These are phyloP conservation scores for Pythium scleroteichum DNA, from an alignment of 352 stramenopile species.

Conservation along the genomic window DNA sequence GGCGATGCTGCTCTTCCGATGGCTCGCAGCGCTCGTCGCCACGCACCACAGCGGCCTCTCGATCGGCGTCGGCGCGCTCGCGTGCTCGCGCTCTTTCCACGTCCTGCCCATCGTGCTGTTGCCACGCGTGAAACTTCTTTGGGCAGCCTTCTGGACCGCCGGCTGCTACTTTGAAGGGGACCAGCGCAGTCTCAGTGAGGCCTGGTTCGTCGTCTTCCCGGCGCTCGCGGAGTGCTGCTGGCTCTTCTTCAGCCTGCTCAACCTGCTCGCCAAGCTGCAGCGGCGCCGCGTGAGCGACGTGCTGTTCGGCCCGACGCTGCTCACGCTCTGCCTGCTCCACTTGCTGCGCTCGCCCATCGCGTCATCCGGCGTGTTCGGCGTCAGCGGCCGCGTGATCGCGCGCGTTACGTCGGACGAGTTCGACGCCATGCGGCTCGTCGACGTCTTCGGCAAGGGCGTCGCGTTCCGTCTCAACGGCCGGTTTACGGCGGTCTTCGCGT, in stretches of 20 bases:
- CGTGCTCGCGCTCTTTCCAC: conserved; percentile 40
- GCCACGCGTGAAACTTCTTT: conserved; percentile 38
- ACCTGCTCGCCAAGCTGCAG: conserved; percentile 29
- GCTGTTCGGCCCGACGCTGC: conserved; percentile 37
- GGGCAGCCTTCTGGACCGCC: conserved; percentile 43
- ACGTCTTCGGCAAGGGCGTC: conserved; percentile 29
- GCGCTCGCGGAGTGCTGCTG: conserved; percentile 32
- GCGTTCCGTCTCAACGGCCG: conserved; percentile 34
- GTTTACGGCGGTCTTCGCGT: conserved; percentile 23
- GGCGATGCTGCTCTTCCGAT: conserved; percentile 37
- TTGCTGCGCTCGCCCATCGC: conserved; percentile 28
- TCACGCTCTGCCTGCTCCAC: conserved; percentile 30
- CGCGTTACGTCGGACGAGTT: conserved; percentile 31
- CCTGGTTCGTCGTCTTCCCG: conserved; percentile 44
- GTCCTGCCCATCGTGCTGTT: conserved; percentile 46
- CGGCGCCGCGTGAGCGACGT: conserved; percentile 35
- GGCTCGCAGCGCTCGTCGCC: conserved; percentile 42
- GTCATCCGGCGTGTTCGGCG: conserved; percentile 12
- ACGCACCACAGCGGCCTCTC: conserved; percentile 31
- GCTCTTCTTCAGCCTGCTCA: conserved; percentile 37
- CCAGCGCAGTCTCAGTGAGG: conserved; percentile 40
- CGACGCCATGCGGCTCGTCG: conserved; percentile 18
- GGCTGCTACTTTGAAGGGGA: conserved; percentile 51
- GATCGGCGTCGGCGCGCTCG: conserved; percentile 39
- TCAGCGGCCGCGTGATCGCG: conserved; percentile 33